A percentile compares a stretch with the other conserved stretches of the same genome.
phyloP scores from a whole-genome alignment of 208 protist species.

The Trypanosoma mega region DNA sequence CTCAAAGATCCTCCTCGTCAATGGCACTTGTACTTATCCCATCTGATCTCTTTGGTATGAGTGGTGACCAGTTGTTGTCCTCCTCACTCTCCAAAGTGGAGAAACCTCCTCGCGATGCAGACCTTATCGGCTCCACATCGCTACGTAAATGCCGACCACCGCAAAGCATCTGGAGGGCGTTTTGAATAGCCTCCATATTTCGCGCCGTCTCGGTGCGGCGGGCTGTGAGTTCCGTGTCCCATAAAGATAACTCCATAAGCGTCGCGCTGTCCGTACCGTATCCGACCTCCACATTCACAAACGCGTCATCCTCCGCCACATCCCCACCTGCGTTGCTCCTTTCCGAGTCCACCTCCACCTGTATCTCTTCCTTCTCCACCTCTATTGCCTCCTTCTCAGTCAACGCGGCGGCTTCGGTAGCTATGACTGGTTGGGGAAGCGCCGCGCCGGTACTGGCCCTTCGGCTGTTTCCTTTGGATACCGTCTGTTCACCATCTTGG shows the following conservation, averaged over 20 bases:
- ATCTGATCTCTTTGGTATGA: background rate
- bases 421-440: background rate
- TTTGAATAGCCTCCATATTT: slow-evolving; percentile 2
- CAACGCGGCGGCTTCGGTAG: too few relatives aligned
- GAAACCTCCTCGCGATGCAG: background rate
- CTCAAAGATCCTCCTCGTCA: background rate
- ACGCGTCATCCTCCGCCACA: background rate
- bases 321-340: too few relatives aligned
- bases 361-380: background rate
- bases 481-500: too few relatives aligned
- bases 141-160: too few relatives aligned
- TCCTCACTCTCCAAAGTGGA: slow-evolving; percentile 5
- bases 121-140: background rate
- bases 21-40: background rate
- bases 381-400: slow-evolving; percentile 12
- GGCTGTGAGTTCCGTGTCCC: slow-evolving; percentile 5
- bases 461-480: too few relatives aligned
- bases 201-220: background rate
- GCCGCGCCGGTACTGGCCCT: too few relatives aligned
- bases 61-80: background rate
- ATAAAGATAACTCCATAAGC: slow-evolving; percentile 15
- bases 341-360: too few relatives aligned
- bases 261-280: slow-evolving; percentile 3
- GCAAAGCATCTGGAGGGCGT: background rate
- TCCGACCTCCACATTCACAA: background rate